Evolutionary conservation across 805 yeast species (phyloP), one percentile per base, ranked within the genome.

Genomic region (Wickerhamiella shivajii): DNA sequence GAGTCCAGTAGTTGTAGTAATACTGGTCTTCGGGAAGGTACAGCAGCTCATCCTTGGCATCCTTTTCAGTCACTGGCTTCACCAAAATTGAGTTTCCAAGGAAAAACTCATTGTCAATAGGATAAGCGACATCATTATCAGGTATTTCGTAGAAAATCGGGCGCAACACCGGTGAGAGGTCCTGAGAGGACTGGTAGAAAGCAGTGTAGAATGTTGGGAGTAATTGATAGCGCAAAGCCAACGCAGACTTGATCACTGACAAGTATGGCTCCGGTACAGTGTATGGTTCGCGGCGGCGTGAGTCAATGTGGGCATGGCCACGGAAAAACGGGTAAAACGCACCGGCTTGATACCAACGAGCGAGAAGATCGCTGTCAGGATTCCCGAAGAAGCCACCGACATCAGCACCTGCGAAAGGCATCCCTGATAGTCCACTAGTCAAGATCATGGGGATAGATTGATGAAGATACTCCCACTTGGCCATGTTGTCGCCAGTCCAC

Each of bases 401-500:
- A 59, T 90, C 99, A 6, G 95, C 87, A 6, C 99, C 99, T 5
- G 78, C 67, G 57, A 85, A 87, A 19, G 95, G 94, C 73, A 73
- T 75, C 6, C 93, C 93, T 1, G 71, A 80, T 18, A 80, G 60
- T 29, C 84, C 83, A 43, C 75, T 67, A 3, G 92, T 79, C 39
- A 90, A 61, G 11, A 81, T 55, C 94, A 84, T 85, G 5, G 97
- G 95, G 28, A 83, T 66, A 0, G 95, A 80, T 4, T 70, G 64
- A 44, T 67, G 64, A 40, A 90, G 62, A 47, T 83, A 78, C 41
- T 77, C 90, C 98, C 98, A 90, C 44, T 67, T 75, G 3, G 95
- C 81, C 67, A 71, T 76, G 53, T 87, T 90, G 53, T 90, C 99
- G 28, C 99, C 99, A 0, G 95, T 83, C 99, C 98, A 90, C 71